Base-by-base conservation (phyloP, 2,329 filamentous ascomycete species). In the Colletotrichum spaethianum region DNA sequence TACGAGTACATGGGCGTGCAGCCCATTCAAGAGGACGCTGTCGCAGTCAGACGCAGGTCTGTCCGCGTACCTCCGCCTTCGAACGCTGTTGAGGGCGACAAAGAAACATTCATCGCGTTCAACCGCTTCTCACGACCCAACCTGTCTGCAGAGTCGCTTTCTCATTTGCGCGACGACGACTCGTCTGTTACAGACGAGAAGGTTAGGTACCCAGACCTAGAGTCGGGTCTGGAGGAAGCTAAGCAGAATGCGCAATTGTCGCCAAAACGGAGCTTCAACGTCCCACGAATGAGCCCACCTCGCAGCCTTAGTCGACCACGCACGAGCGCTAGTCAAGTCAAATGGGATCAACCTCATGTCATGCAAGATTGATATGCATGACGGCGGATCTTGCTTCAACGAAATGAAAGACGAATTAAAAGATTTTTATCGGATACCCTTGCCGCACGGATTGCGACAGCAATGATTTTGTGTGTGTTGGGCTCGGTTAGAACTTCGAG, bases 51-150 rank as follows among this genome's bases (percentile, higher is more conserved):
- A 16, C 81, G 84, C 38, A 75, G 79, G 55, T 83, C 83, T 3
- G 78, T 82, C 7, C 77, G 78, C 38, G 78, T 79, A 4, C 79
- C 81, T 0, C 77, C 81, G 6, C 83, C 85, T 0, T 75, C 78
- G 16, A 85, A 86, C 68, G 85, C 84, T 23, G 77, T 83, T 0
- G 78, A 80, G 12, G 77, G 75, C 18, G 82, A 85, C 56, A 68
- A 70, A 7, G 76, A 82, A 4, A 82, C 78, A 4, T 85, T 86
- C 62, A 81, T 86, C 44, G 83, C 83, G 1, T 86, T 85, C 75
- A 87, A 87, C 75, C 83, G 86, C 57, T 87, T 87, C 78, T 85
- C 82, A 18, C 78, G 83, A 9, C 83, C 84, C 0, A 72, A 72
- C 18, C 42, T 72, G 11, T 72, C 57, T 1, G 50, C 23, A 2